Evolutionary conservation across 768 basidiomycete species (phyloP).

Genomic region (Agrocybe praecox): DNA sequence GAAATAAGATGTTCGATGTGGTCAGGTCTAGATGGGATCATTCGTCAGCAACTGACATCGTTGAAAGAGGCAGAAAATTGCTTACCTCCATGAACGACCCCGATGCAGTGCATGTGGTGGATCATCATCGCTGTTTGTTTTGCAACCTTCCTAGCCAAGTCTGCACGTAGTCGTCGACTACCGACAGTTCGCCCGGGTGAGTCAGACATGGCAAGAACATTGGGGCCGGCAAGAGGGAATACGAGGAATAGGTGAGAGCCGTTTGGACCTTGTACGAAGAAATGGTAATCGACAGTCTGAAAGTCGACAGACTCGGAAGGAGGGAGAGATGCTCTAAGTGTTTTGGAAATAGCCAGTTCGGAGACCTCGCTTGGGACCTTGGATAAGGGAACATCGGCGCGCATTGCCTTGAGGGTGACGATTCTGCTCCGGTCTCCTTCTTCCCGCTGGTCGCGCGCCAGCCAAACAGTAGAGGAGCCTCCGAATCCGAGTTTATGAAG

Average conservation of each 20-base stretch:
- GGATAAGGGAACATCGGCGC: constrained; percentile 32
- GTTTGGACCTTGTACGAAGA: constrained; percentile 48
- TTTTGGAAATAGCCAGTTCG: too few relatives aligned
- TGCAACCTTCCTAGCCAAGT: constrained; percentile 36
- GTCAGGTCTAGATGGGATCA: constrained; percentile 32
- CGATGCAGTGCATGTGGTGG: constrained; percentile 31
- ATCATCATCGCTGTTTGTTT: constrained; percentile 28
- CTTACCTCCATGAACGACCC: constrained; percentile 39
- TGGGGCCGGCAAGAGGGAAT: constrained; percentile 47
- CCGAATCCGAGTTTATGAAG: constrained; percentile 52
- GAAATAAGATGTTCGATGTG: constrained; percentile 39
- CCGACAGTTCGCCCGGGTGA: constrained; percentile 29
- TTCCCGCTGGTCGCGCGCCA: constrained; percentile 23
- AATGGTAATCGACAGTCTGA: constrained; percentile 51
- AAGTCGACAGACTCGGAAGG: too few relatives aligned
- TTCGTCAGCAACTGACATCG: neutral
- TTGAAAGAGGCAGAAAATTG: neutral
- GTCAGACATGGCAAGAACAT: constrained; percentile 30
- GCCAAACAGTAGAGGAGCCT: constrained; percentile 42
- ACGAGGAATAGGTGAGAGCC: constrained; percentile 53
- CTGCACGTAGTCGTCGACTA: constrained; percentile 32
- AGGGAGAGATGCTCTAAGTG: too few relatives aligned
- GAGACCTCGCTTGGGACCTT: too few relatives aligned
- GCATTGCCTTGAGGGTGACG: constrained; percentile 37
- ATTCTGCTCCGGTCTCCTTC: constrained; percentile 18